phyloP scores from a whole-genome alignment of 2,329 filamentous ascomycete genomes.

The Alternaria triticina region DNA sequence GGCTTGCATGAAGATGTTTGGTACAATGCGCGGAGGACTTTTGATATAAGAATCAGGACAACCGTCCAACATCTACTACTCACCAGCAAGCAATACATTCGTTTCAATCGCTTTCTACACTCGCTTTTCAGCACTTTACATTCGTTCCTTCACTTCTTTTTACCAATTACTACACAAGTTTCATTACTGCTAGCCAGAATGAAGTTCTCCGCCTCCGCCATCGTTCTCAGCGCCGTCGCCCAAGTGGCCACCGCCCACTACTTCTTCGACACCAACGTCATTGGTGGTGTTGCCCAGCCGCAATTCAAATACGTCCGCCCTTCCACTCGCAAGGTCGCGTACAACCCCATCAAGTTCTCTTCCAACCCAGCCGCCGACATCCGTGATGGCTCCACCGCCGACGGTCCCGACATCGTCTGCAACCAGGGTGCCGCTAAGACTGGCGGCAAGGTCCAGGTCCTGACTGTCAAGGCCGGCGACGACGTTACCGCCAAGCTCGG shows the following conservation, averaged over 20 bases:
- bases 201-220: slow-evolving; percentile 12
- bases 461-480: slow-evolving; percentile 30
- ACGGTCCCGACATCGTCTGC: slow-evolving; percentile 35
- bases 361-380: slow-evolving; percentile 19
- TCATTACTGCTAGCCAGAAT: slow-evolving; percentile 12
- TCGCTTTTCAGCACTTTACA: slow-evolving; percentile 1
- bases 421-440: slow-evolving; percentile 24
- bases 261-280: slow-evolving; percentile 31
- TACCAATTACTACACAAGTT: neutral
- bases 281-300: slow-evolving; percentile 16
- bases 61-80: neutral
- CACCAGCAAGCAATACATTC: slow-evolving; percentile 1
- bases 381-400: slow-evolving; percentile 26
- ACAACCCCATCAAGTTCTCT: slow-evolving; percentile 36
- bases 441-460: slow-evolving; percentile 20
- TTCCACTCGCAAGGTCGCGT: slow-evolving; percentile 24
- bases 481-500: slow-evolving; percentile 27
- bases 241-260: slow-evolving; percentile 31
- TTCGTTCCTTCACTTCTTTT: neutral
- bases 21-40: neutral
- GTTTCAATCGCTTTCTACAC: slow-evolving; percentile 4
- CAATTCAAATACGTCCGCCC: slow-evolving; percentile 29
- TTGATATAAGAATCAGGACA: neutral
- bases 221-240: slow-evolving; percentile 6
- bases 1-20: neutral